Evolutionary conservation across 2,329 filamentous ascomycete species (phyloP), one percentile per base, ranked within the genome.

Genomic region (Gnomoniopsis smithogilvyi): DNA sequence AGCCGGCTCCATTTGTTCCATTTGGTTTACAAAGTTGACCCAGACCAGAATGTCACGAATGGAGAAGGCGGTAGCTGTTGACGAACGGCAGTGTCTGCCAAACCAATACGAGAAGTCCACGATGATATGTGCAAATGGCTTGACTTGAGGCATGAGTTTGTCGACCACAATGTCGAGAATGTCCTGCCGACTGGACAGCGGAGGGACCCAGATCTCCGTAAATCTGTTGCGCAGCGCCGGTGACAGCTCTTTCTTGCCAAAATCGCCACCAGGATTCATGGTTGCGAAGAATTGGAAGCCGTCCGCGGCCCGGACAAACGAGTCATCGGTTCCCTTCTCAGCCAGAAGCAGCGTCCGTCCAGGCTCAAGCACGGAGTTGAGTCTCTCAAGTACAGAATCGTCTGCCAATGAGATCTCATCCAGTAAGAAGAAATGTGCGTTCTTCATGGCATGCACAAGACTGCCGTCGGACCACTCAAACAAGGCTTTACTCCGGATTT

Each of bases 221-320:
- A 99, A 96, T 61, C 95, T 90, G 71, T 99, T 99, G 49, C 95
- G 85, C 61, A 99, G 78, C 15, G 95, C 96, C 3, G 95, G 95
- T 1, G 95, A 99, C 14, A 99, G 82, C 72, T 99, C 95, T 66
- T 94, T 92, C 76, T 99, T 99, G 64, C 95, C 95, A 71, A 98
- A 99, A 70, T 99, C 95, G 49, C 96, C 95, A 53, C 96, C 96
- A 10, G 95, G 95, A 66, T 99, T 99, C 95, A 99, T 99, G 0
- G 95, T 99, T 3, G 95, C 94, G 61, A 99, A 85, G 73, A 99
- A 97, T 68, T 99, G 93, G 73, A 98, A 99, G 0, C 89, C 91
- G 45, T 89, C 80, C 12, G 80, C 74, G 6, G 90, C 95, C 36
- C 84, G 83, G 26, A 99, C 83, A 63, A 91, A 87, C 0, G 92